Base-by-base conservation (phyloP, 2,329 filamentous ascomycete species). In the Botrytis aclada region DNA sequence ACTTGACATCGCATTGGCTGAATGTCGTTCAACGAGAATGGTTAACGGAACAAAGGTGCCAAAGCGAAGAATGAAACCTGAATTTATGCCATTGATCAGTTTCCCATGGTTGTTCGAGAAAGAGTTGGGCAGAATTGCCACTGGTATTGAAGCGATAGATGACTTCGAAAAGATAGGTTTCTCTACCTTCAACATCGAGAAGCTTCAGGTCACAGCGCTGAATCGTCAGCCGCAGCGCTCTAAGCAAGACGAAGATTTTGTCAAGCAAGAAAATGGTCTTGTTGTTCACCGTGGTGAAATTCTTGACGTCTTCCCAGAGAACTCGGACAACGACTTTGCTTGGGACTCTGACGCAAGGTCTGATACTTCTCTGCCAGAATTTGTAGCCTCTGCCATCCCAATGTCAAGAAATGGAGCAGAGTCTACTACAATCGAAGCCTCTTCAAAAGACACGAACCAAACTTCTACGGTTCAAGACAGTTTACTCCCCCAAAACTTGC, bases 91-190 rank as follows among this genome's bases (percentile, higher is more conserved):
- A 0, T 84, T 98, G 14, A 96, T 98, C 77, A 96, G 92, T 74
- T 98, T 98, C 78, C 95, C 96, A 0, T 99, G 96, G 96, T 84
- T 98, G 2, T 97, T 98, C 76, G 86, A 90, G 20, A 86, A 87
- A 62, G 88, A 94, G 74, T 84, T 97, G 6, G 90, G 92, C 1
- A 86, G 86, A 65, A 90, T 97, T 77, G 92, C 92, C 1, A 88
- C 83, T 39, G 82, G 81, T 22, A 75, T 76, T 29, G 77, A 79
- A 54, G 47, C 66, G 2, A 69, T 47, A 16, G 77, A 79, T 8
- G 76, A 77, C 3, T 63, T 78, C 29, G 78, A 78, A 7, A 74
- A 77, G 5, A 63, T 78, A 8, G 76, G 74, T 5, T 66, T 80
- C 16, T 58, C 74, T 14, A 69, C 71, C 45, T 54, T 75, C 18